Percentiles rank a stretch among this genome's conserved stretches.
These are phyloP conservation scores for Combretum micranthum DNA, from an alignment of 345 rosid species.

Conservation along the genomic window DNA sequence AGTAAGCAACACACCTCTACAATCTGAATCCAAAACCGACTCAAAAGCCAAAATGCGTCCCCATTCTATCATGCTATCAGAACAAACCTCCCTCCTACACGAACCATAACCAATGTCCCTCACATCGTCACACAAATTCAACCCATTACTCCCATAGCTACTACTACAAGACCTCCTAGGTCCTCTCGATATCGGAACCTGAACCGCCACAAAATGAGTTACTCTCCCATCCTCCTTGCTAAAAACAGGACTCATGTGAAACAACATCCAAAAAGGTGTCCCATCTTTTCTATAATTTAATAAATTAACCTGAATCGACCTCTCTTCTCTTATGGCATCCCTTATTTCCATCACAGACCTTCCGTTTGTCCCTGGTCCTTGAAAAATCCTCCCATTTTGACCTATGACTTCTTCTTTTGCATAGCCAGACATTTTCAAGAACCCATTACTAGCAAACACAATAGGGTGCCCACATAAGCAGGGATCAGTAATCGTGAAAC, in stretches of 20 bases:
- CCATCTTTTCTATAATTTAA: slow-evolving; percentile 86
- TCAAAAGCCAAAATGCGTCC: slow-evolving; percentile 26
- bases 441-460: slow-evolving; percentile 74
- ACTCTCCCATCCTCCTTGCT: slow-evolving; percentile 52
- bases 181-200: slow-evolving; percentile 51
- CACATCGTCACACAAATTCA: slow-evolving; percentile 30
- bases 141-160: slow-evolving; percentile 19
- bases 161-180: slow-evolving; percentile 7
- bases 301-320: slow-evolving; percentile 42
- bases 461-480: slow-evolving; percentile 78
- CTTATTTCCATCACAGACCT: slow-evolving; percentile 74
- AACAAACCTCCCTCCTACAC: slow-evolving; percentile 73
- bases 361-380: slow-evolving; percentile 68
- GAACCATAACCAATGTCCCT: slow-evolving; percentile 53
- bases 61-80: slow-evolving; percentile 37
- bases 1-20: slow-evolving; percentile 33
- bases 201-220: slow-evolving; percentile 73
- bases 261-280: slow-evolving; percentile 87
- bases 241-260: slow-evolving; percentile 69
- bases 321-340: slow-evolving; percentile 79
- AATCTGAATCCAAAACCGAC: slow-evolving; percentile 28
- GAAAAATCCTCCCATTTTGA: slow-evolving; percentile 68
- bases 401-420: slow-evolving; percentile 65
- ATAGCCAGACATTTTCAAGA: slow-evolving; percentile 72
- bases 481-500: slow-evolving; percentile 89